Percentiles rank a stretch among this genome's conserved stretches.
phyloP scores from a whole-genome alignment of 257 asterid species.

The Solanum piurae region DNA sequence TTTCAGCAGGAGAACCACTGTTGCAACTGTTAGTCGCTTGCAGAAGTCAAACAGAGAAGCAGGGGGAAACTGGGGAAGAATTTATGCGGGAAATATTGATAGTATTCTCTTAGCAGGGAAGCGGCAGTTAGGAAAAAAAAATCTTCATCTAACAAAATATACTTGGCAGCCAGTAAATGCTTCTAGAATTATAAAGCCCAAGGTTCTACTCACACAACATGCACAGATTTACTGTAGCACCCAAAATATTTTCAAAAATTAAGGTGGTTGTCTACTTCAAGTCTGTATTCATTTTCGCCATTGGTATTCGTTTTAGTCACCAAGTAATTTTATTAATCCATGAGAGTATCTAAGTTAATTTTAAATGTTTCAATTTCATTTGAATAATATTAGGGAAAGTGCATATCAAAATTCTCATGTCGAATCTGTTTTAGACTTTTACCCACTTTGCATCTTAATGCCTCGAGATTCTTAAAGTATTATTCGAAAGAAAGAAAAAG shows the following conservation, averaged over 20 bases:
- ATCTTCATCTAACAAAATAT: neutral
- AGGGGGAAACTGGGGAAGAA: no score
- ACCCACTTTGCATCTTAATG: neutral
- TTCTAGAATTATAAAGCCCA: neutral
- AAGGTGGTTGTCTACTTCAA: neutral
- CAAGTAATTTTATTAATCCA: neutral
- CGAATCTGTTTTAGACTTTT: neutral
- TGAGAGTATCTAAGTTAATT: neutral
- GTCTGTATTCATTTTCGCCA: neutral
- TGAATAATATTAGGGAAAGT: neutral
- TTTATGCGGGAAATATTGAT: no score
- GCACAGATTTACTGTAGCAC: neutral
- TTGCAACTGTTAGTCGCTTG: no score
- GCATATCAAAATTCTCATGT: neutral
- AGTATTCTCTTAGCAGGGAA: no score
- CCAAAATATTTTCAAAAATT: neutral
- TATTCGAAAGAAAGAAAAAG: neutral
- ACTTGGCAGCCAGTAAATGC: neutral
- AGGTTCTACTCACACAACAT: neutral
- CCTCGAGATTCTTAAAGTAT: neutral
- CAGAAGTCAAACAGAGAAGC: no score
- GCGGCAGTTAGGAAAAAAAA: no score
- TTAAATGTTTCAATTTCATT: neutral
- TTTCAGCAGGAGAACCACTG: neutral
- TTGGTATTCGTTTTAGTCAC: no score